Conservation (phyloP, 495 filamentous ascomycete species). For the Hyaloscypha hepaticicola region DNA sequence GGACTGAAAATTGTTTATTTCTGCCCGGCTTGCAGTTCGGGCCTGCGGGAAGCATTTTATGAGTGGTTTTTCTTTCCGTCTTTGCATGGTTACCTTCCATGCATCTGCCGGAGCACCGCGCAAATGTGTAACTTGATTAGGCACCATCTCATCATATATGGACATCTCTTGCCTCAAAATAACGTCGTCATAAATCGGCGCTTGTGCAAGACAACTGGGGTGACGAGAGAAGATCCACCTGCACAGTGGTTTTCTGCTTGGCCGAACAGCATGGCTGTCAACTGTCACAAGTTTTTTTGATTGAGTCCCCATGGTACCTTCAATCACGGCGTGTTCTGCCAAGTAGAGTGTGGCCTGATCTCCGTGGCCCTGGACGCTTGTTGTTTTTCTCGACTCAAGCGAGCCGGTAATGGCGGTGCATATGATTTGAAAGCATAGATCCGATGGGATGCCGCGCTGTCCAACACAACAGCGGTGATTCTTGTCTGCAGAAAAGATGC, state of each 20-base stretch:
- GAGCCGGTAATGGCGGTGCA: slow-evolving; percentile 15
- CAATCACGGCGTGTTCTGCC: not conserved
- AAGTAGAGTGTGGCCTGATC: not conserved
- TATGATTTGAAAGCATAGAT: slow-evolving; percentile 3
- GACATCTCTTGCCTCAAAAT: not conserved
- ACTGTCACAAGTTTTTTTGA: slow-evolving; percentile 7
- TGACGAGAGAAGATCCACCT: slow-evolving; percentile 8
- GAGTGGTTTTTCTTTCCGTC: no score
- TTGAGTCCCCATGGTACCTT: not conserved
- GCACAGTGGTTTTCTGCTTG: not conserved
- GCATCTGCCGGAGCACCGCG: not conserved
- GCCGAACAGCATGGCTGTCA: slow-evolving; percentile 4
- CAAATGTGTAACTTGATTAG: not conserved
- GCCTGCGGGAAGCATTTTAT: not conserved
- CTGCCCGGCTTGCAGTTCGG: no score
- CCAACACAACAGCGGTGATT: slow-evolving; percentile 3
- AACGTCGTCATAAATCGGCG: not conserved
- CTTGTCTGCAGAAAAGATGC: slow-evolving; percentile 4
- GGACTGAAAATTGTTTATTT: no score
- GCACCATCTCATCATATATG: not conserved
- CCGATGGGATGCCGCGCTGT: not conserved
- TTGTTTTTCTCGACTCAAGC: not conserved
- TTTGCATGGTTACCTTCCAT: not conserved
- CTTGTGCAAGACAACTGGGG: slow-evolving; percentile 13
- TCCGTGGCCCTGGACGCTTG: not conserved